These are phyloP conservation scores for Gaertneriomyces sp. DNA, from an alignment of 192 early-diverging fungal species.

Conservation along the genomic window DNA sequence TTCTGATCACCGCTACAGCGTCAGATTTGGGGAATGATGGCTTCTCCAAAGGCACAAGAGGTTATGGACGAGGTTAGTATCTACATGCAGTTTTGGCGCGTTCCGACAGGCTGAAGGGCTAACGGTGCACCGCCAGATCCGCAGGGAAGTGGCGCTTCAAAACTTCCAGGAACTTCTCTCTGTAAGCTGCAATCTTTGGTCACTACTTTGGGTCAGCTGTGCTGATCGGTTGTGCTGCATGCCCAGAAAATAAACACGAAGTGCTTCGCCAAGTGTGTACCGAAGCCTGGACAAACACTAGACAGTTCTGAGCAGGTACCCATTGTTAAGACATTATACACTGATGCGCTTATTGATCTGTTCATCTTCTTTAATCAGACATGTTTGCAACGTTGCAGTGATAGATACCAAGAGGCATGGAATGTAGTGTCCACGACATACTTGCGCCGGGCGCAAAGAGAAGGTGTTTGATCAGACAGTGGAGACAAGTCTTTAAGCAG, in stretches of 20 bases:
- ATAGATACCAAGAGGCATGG: conserved; percentile 87
- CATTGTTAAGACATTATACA: neutral
- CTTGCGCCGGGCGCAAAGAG: conserved; percentile 67
- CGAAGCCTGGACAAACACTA: conserved; percentile 68
- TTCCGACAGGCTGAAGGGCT: neutral
- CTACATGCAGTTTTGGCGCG: neutral
- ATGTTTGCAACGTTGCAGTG: conserved; percentile 76
- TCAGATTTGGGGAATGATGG: neutral
- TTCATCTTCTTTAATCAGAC: conserved; percentile 33
- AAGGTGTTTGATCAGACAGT: conserved; percentile 24
- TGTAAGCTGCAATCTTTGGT: conserved; percentile 38
- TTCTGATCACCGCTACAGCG: no score
- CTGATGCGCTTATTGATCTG: neutral
- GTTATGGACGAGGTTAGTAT: conserved; percentile 3
- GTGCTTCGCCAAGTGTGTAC: conserved; percentile 80
- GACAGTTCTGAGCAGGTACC: conserved; percentile 64
- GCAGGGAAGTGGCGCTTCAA: conserved; percentile 71
- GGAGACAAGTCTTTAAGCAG: no score
- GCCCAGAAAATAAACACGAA: conserved; percentile 81
- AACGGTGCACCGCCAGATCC: conserved; percentile 46
- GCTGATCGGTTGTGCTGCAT: conserved; percentile 2
- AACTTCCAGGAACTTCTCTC: conserved; percentile 80
- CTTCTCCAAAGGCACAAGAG: conserved; percentile 19
- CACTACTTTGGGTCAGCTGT: neutral
- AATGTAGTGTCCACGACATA: conserved; percentile 76